A percentile compares a stretch with the other conserved stretches of the same genome.
Evolutionary conservation across 768 basidiomycete species (phyloP).

Genomic region (Ephemerocybe angulata): DNA sequence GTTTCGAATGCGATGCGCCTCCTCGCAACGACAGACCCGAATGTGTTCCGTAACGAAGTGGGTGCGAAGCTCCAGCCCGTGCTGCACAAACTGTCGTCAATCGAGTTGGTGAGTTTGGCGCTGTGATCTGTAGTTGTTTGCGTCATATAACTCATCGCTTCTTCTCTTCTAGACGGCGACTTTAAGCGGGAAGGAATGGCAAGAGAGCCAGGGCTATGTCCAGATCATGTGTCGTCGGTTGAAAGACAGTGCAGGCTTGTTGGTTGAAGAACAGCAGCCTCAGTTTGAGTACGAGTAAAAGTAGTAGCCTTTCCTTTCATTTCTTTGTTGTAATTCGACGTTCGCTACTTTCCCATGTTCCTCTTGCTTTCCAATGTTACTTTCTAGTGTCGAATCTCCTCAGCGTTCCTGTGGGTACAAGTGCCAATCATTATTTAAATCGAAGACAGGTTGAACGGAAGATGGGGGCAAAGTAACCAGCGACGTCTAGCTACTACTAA

Average conservation of each 20-base stretch:
- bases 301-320: no score
- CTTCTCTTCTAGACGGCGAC: constrained; percentile 35
- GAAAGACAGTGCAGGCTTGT: constrained; percentile 59
- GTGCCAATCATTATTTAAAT: no score
- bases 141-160: neutral
- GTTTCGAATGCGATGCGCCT: constrained; percentile 52
- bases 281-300: neutral
- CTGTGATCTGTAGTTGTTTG: neutral
- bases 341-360: no score
- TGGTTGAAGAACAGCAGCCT: constrained; percentile 31
- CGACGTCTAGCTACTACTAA: no score
- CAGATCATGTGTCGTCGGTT: constrained; percentile 73
- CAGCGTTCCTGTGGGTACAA: no score
- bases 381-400: no score
- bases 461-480: no score
- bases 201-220: constrained; percentile 65
- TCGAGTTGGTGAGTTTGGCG: constrained; percentile 37
- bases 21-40: constrained; percentile 53
- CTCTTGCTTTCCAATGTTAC: no score
- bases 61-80: constrained; percentile 52
- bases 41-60: constrained; percentile 54
- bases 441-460: no score
- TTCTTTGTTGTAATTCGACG: no score
- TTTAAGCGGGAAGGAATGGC: constrained; percentile 49
- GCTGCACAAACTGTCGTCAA: constrained; percentile 47